Evolutionary conservation across 116 monocot species (phyloP).

Genomic region (Cymodocea nodosa): DNA sequence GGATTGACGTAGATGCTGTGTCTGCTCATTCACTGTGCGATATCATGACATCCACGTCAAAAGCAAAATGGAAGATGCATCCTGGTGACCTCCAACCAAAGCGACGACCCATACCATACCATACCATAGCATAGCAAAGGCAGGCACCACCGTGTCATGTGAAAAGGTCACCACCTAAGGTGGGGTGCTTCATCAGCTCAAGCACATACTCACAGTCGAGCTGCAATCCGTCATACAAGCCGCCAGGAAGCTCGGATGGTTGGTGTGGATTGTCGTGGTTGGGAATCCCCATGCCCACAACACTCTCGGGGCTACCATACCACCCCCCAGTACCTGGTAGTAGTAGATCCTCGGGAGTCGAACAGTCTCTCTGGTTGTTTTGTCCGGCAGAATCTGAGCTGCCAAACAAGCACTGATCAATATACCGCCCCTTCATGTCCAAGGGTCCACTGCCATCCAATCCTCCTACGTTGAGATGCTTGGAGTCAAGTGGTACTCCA

Average conservation of each 20-base stretch:
- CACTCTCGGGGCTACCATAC: conserved; percentile 43
- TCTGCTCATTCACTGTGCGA: no score
- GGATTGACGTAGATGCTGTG: no score
- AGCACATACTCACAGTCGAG: conserved; percentile 33
- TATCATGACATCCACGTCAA: no score
- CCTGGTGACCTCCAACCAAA: neutral
- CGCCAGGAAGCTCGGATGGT: conserved; percentile 19
- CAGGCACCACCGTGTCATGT: conserved; percentile 5
- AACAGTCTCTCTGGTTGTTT: conserved; percentile 15
- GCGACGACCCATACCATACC: no score
- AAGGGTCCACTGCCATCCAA: conserved; percentile 7
- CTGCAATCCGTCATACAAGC: conserved; percentile 44
- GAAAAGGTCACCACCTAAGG: conserved; percentile 46
- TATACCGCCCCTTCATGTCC: conserved; percentile 11
- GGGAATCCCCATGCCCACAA: conserved; percentile 35
- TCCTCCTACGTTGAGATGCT: conserved; percentile 13
- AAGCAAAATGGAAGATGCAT: neutral
- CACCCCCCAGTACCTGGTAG: conserved; percentile 11
- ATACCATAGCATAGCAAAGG: no score
- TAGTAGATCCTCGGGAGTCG: conserved; percentile 38
- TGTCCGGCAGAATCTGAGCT: conserved; percentile 15
- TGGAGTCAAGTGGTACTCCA: conserved; percentile 12
- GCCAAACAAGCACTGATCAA: conserved; percentile 18
- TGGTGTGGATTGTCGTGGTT: conserved; percentile 21
- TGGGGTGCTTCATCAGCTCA: conserved; percentile 39